Conservation (phyloP, 2,329 filamentous ascomycete genomes). For the Lecanicillium sp. region DNA sequence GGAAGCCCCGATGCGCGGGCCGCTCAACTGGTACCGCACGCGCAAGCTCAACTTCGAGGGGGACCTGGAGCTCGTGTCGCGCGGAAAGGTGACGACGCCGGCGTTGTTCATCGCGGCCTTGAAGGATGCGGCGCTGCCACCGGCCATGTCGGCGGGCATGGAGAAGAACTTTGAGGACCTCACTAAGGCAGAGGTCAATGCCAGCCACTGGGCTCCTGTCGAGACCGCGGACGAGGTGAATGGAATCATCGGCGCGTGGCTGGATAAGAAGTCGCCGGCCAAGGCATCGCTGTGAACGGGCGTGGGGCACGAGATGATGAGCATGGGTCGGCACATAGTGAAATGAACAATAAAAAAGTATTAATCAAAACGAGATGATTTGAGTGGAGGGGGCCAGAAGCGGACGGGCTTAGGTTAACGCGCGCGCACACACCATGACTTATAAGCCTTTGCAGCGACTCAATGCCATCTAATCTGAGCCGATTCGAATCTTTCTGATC, state of each 20-base stretch:
- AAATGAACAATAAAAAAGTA: neutral
- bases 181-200: slow-evolving; percentile 58
- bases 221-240: slow-evolving; percentile 70
- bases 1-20: slow-evolving; percentile 61
- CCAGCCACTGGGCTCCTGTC: slow-evolving; percentile 78
- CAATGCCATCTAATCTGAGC: too few relatives aligned
- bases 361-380: neutral
- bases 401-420: too few relatives aligned
- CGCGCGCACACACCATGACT: too few relatives aligned
- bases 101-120: slow-evolving; percentile 69
- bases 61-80: slow-evolving; percentile 51
- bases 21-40: slow-evolving; percentile 84
- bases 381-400: too few relatives aligned
- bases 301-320: slow-evolving; percentile 13
- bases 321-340: neutral
- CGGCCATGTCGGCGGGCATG: slow-evolving; percentile 67
- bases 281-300: slow-evolving; percentile 24
- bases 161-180: slow-evolving; percentile 58
- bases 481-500: too few relatives aligned
- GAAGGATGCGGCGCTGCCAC: slow-evolving; percentile 65
- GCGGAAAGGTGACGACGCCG: slow-evolving; percentile 49
- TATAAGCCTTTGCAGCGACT: too few relatives aligned
- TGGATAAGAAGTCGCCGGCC: slow-evolving; percentile 37
- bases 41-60: slow-evolving; percentile 62
- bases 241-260: slow-evolving; percentile 58